Conservation (phyloP, 2,329 filamentous ascomycete genomes). For the Curvularia sp. region DNA sequence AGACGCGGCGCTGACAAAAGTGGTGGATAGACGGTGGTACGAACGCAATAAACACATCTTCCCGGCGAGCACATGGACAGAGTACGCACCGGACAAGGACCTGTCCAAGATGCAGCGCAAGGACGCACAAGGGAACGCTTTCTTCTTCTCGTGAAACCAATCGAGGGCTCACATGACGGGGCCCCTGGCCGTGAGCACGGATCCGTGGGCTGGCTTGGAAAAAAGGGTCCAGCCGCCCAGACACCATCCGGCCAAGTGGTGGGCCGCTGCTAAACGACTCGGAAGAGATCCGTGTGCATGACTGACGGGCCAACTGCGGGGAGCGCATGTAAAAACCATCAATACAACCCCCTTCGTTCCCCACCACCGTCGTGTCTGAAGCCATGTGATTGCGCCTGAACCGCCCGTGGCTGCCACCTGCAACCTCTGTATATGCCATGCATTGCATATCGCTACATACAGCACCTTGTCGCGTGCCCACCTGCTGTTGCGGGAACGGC, state of each 20-base stretch:
- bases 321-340: constrained; percentile 19
- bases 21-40: constrained; percentile 96
- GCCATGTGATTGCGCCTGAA: constrained; percentile 33
- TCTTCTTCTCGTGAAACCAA: constrained; percentile 66
- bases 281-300: constrained; percentile 4
- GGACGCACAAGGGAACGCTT: constrained; percentile 88
- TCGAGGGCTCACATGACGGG: not conserved
- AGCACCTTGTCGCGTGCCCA: constrained; percentile 36
- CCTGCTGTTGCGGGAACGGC: constrained; percentile 18
- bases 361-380: constrained; percentile 22
- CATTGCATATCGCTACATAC: constrained; percentile 2
- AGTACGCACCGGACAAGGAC: constrained; percentile 89
- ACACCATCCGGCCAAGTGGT: constrained; percentile 6
- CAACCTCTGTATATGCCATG: not conserved
- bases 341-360: constrained; percentile 17
- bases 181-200: not conserved
- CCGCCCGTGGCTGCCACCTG: constrained; percentile 10
- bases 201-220: not conserved
- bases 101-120: constrained; percentile 79
- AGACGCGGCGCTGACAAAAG: constrained; percentile 84
- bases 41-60: constrained; percentile 98
- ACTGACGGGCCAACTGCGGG: constrained; percentile 6
- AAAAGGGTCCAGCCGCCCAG: constrained; percentile 9
- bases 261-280: constrained; percentile 6
- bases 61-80: constrained; percentile 92